Percentiles rank a stretch among this genome's conserved stretches.
Conservation (phyloP, 1,139 yeast species). For the Blastobotrys capitulatus region DNA sequence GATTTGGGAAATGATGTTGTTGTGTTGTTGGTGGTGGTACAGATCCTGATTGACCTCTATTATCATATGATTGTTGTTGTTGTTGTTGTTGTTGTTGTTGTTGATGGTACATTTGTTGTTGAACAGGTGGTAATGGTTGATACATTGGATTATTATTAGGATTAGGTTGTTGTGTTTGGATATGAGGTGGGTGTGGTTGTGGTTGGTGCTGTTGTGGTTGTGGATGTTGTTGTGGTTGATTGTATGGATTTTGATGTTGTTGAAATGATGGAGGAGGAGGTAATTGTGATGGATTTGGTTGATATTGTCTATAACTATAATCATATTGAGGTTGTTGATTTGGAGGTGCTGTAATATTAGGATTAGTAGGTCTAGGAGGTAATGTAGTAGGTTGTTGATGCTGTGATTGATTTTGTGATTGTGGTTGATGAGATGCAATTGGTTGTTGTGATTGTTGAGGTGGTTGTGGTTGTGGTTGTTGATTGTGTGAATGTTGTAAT, state of each 20-base stretch:
- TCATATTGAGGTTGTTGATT: background rate
- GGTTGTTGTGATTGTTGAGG: background rate
- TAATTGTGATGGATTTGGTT: background rate
- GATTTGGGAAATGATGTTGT: constrained; percentile 12
- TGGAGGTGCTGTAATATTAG: too few species aligned
- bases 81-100: constrained; percentile 1
- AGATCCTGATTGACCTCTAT: constrained; percentile 10
- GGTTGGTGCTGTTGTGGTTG: background rate
- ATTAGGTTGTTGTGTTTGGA: background rate
- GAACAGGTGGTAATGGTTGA: constrained; percentile 2
- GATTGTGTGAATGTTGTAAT: background rate
- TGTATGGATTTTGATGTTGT: too few species aligned
- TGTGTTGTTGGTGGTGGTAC: background rate
- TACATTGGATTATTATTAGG: constrained; percentile 20
- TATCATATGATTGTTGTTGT: constrained; percentile 5
- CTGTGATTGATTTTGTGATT: background rate
- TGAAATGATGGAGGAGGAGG: background rate
- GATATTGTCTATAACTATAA: too few species aligned
- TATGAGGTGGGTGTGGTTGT: background rate
- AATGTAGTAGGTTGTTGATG: background rate
- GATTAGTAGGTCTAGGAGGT: too few species aligned
- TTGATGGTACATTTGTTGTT: constrained; percentile 1
- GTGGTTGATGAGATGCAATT: background rate
- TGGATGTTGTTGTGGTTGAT: background rate
- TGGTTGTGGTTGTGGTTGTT: background rate